These are phyloP conservation scores for Echinochloa phyllopogon DNA, from an alignment of 176 grass and related monocot genomes.

Conservation along the genomic window DNA sequence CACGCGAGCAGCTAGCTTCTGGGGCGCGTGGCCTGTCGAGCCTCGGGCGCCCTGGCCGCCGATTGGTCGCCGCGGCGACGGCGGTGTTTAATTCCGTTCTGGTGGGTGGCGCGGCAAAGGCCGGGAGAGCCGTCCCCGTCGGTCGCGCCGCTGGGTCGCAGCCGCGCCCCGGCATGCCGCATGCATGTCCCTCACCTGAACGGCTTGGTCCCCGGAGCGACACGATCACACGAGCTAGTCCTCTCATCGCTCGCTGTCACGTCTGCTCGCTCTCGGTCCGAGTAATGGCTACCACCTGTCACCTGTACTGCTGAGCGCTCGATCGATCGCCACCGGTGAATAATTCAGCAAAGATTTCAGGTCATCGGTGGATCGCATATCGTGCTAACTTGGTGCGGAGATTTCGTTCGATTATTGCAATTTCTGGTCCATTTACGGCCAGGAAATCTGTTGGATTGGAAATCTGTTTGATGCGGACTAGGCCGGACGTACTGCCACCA, in stretches of 20 bases:
- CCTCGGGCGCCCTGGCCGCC: not conserved
- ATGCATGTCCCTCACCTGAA: constrained; percentile 1
- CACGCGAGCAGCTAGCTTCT: too few relatives aligned
- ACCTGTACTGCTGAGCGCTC: not conserved
- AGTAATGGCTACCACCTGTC: not conserved
- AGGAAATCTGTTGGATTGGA: not conserved
- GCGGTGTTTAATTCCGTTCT: not conserved
- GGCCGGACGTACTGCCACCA: not conserved
- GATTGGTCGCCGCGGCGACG: not conserved
- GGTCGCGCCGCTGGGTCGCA: constrained; percentile 32
- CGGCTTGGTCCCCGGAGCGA: not conserved
- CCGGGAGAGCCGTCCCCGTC: not conserved
- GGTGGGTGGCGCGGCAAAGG: constrained; percentile 36
- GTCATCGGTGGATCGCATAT: not conserved
- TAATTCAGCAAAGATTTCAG: not conserved
- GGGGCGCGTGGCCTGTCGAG: not conserved
- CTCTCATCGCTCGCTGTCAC: not conserved
- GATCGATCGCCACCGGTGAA: not conserved
- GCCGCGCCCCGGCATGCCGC: too few relatives aligned
- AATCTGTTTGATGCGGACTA: not conserved
- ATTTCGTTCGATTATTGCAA: not conserved
- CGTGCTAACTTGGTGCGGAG: not conserved
- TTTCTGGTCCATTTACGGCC: not conserved
- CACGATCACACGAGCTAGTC: not conserved
- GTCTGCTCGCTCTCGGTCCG: not conserved